Evolutionary conservation across 768 basidiomycete genomes (phyloP).

Genomic region (Lactarius evosmus): DNA sequence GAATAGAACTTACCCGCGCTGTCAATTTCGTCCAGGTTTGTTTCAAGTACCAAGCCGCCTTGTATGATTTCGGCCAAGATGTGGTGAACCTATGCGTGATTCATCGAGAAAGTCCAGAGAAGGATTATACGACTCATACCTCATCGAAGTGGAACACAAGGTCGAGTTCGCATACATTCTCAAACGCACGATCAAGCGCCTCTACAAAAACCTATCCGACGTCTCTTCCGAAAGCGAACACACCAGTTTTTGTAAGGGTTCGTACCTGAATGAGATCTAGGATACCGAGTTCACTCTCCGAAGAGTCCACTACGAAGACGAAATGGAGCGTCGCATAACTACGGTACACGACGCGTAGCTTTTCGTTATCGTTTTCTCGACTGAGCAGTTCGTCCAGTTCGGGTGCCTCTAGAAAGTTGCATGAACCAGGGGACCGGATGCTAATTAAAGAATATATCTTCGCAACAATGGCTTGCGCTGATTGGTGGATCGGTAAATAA

Average conservation of each 20-base stretch:
- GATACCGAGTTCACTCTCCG: constrained; percentile 95
- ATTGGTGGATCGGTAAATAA: constrained; percentile 74
- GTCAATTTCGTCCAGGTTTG: constrained; percentile 85
- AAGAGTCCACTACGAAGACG: constrained; percentile 93
- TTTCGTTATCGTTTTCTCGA: constrained; percentile 46
- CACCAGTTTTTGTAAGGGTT: neutral
- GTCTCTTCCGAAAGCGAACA: constrained; percentile 6
- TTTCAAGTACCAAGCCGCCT: constrained; percentile 94
- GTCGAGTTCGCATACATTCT: constrained; percentile 98
- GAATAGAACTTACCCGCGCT: constrained; percentile 49
- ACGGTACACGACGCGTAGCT: constrained; percentile 87
- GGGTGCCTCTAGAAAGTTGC: constrained; percentile 95
- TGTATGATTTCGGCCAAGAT: constrained; percentile 96
- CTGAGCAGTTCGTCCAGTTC: constrained; percentile 76
- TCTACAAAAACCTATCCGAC: constrained; percentile 87
- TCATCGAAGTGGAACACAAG: constrained; percentile 99
- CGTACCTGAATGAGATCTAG: constrained; percentile 93
- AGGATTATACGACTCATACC: constrained; percentile 42
- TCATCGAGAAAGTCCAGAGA: neutral
- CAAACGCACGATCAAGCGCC: constrained; percentile 90
- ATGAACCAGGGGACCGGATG: constrained; percentile 74
- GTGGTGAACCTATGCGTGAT: constrained; percentile 71
- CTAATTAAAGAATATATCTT: constrained; percentile 90
- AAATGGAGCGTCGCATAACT: constrained; percentile 97
- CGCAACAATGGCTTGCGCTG: constrained; percentile 67